Base-by-base conservation (phyloP, 1,284 basidiomycete species). In the Papiliotrema flavescens region DNA sequence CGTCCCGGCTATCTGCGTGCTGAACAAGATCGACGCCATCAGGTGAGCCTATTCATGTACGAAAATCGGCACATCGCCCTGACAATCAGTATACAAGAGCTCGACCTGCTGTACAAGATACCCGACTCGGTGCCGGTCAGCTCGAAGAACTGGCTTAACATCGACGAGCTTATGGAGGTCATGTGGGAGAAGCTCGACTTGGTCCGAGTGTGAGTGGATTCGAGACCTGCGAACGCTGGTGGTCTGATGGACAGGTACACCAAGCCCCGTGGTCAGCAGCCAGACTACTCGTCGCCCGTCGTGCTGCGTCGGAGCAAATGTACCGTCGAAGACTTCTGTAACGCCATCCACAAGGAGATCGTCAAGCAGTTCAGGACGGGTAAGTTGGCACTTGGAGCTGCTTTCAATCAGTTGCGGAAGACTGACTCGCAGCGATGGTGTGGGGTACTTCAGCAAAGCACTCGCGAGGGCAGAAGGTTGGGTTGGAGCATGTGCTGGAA, bases 391-490 rank as follows among this genome's bases (percentile, higher is more conserved):
- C 14, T 14, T 32, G 5, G 28, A 6, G 28, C 11, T 5, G 28
- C 28, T 32, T 32, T 32, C 6, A 32, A 32, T 32, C n/a, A 32
- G 19, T 9, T 34, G 20, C 40, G 17, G 5, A 7, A 49, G 7
- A 37, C 48, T 54, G 13, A 42, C 43, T n/a, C 22, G 3, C 56
- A 92, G 88, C 72, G 0, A 68, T 69, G 61, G 69, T 70, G 1
- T 70, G 66, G 66, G 68, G 68, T 15, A 61, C 59, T 1, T 95
- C 90, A 61, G 94, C 93, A 23, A 98, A 98, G 78, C 96, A 98
- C 74, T 81, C 92, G 14, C 82, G 94, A 64, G 96, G 96, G 2
- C 96, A 99, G 77, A 94, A 96, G 73, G 93, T 97, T 28, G 95
- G 96, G 8, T 66, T 93, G 52, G 91, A 94, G 26, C 91, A 95